These are phyloP conservation scores for Curvularia lunata DNA, from an alignment of 2,329 filamentous ascomycete genomes.

Conservation along the genomic window DNA sequence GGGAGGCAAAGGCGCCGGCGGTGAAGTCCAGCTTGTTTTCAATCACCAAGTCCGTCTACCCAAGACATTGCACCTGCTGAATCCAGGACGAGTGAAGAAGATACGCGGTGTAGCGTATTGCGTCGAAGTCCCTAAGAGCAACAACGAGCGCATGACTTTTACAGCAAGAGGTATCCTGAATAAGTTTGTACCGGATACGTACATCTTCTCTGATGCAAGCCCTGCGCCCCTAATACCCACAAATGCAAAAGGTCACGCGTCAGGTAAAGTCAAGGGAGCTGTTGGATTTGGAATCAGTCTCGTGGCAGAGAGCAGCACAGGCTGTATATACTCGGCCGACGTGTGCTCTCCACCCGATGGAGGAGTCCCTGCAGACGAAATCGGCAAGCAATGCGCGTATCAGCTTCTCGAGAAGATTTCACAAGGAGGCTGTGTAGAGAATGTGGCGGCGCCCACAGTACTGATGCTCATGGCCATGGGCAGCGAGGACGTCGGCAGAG, in stretches of 20 bases:
- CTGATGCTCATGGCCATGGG: slow-evolving; percentile 97
- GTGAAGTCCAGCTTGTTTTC: slow-evolving; percentile 91
- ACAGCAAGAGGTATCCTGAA: slow-evolving; percentile 87
- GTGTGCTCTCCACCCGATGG: slow-evolving; percentile 75
- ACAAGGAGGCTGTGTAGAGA: slow-evolving; percentile 80
- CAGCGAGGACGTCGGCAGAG: slow-evolving; percentile 87
- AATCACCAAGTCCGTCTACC: slow-evolving; percentile 91
- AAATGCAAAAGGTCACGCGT: slow-evolving; percentile 69
- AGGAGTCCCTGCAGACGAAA: slow-evolving; percentile 85
- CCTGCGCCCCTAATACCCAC: slow-evolving; percentile 67
- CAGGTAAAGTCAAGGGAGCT: slow-evolving; percentile 66
- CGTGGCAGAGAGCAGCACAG: slow-evolving; percentile 89
- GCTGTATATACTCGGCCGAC: slow-evolving; percentile 88
- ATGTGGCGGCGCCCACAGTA: slow-evolving; percentile 73
- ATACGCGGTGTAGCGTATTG: slow-evolving; percentile 94
- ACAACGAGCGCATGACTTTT: slow-evolving; percentile 96
- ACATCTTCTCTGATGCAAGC: slow-evolving; percentile 77
- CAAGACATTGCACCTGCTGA: slow-evolving; percentile 89
- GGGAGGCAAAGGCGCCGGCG: slow-evolving; percentile 79
- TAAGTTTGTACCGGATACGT: slow-evolving; percentile 80
- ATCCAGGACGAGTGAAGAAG: slow-evolving; percentile 82
- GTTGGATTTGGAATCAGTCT: slow-evolving; percentile 91
- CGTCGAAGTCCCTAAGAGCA: slow-evolving; percentile 87
- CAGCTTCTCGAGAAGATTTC: slow-evolving; percentile 85
- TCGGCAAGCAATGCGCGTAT: slow-evolving; percentile 85